A percentile compares a stretch with the other conserved stretches of the same genome.
Conservation (phyloP, 2,329 filamentous ascomycete species). For the Dissoconium aciculare region DNA sequence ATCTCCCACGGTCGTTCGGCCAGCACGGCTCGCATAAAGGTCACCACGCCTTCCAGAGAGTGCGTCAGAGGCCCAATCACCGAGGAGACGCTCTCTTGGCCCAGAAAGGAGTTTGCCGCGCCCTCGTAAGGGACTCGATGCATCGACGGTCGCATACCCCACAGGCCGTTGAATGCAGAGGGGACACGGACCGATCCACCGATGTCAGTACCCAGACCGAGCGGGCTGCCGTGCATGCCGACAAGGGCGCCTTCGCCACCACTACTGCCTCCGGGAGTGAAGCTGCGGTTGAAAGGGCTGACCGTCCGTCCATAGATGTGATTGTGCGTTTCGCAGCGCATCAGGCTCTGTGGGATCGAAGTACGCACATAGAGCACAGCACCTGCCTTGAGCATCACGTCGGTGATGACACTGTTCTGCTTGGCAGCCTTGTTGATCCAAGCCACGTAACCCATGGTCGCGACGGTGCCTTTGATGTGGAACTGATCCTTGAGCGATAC, state of each 20-base stretch:
- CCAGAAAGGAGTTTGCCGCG: slow-evolving; percentile 30
- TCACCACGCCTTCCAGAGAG: slow-evolving; percentile 36
- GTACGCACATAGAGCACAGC: slow-evolving; percentile 39
- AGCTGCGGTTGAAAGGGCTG: slow-evolving; percentile 38
- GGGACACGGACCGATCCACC: slow-evolving; percentile 36
- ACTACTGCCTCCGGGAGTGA: slow-evolving; percentile 40
- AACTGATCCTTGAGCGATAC: slow-evolving; percentile 39
- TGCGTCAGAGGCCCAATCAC: slow-evolving; percentile 40
- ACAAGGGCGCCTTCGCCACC: slow-evolving; percentile 44
- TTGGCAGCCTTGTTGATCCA: slow-evolving; percentile 33
- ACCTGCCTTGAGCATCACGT: slow-evolving; percentile 34
- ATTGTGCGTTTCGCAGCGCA: slow-evolving; percentile 39
- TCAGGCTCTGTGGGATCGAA: slow-evolving; percentile 40
- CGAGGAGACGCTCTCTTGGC: slow-evolving; percentile 33
- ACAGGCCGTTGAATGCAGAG: slow-evolving; percentile 34
- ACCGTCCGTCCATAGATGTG: slow-evolving; percentile 40
- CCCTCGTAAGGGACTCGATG: slow-evolving; percentile 31
- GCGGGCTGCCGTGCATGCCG: slow-evolving; percentile 36
- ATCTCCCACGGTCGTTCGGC: slow-evolving; percentile 40
- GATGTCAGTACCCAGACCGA: slow-evolving; percentile 43
- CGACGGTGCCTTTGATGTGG: slow-evolving; percentile 33
- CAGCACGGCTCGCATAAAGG: slow-evolving; percentile 41
- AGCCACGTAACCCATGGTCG: slow-evolving; percentile 36
- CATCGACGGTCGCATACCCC: slow-evolving; percentile 30
- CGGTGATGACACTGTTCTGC: slow-evolving; percentile 34